Conservation (phyloP, 73 alveolate species). For the Blepharisma stoltei region DNA sequence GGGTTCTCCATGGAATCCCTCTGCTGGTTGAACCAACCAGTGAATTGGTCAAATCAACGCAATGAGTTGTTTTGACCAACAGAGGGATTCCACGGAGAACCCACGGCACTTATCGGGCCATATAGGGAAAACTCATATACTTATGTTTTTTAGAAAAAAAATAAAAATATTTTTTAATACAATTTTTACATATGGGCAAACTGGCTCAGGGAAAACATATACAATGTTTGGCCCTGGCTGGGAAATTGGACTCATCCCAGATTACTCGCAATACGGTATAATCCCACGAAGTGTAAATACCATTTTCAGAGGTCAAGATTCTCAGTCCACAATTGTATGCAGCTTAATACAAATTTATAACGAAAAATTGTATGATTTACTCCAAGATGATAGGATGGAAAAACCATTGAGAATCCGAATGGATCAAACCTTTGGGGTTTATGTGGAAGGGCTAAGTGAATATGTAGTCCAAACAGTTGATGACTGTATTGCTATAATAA, state of each 20-base stretch:
- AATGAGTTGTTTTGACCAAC: too few relatives aligned
- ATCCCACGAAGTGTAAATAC: conserved; percentile 25
- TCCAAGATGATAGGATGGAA: neutral
- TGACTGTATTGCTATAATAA: conserved; percentile 66
- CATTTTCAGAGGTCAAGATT: neutral
- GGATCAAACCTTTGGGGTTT: conserved; percentile 69
- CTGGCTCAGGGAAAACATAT: conserved; percentile 79
- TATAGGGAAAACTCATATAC: too few relatives aligned
- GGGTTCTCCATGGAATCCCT: too few relatives aligned
- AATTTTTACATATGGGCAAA: conserved; percentile 90
- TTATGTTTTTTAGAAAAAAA: too few relatives aligned
- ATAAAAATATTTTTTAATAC: too few relatives aligned
- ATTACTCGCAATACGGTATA: neutral
- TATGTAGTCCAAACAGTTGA: conserved; percentile 57
- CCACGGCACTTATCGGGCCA: too few relatives aligned
- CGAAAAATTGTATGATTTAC: conserved; percentile 57
- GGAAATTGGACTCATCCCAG: conserved; percentile 24
- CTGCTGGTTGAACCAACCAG: too few relatives aligned
- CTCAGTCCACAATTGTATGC: conserved; percentile 38
- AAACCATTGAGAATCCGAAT: conserved; percentile 68
- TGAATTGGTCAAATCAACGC: too few relatives aligned
- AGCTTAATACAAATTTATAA: conserved; percentile 56
- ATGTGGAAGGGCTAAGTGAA: conserved; percentile 70
- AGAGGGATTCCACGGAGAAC: too few relatives aligned
- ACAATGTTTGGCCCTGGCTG: conserved; percentile 62